Conservation (phyloP, 306 rosid genomes). For the Vigna trinervia region DNA sequence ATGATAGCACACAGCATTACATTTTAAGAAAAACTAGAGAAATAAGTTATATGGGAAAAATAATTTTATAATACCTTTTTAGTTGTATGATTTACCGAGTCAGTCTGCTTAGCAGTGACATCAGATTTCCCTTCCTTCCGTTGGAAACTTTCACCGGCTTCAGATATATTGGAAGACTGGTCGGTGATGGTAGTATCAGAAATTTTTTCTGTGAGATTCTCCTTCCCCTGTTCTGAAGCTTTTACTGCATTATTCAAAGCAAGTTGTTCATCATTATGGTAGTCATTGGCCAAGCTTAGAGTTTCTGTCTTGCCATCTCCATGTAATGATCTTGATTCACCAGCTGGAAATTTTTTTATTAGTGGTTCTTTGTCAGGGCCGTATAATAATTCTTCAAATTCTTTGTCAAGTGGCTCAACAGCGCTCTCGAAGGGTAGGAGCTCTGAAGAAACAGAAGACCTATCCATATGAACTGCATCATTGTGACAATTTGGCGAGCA, state of each 20-base stretch:
- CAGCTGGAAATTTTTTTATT: slow-evolving; percentile 50
- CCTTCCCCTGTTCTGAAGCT: slow-evolving; percentile 49
- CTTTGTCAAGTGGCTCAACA: slow-evolving; percentile 73
- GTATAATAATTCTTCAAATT: slow-evolving; percentile 85
- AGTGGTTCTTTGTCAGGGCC: slow-evolving; percentile 84
- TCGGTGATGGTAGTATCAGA: slow-evolving; percentile 39
- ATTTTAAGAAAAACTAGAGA: neutral
- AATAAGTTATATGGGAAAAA: slow-evolving; percentile 25
- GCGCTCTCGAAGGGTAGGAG: slow-evolving; percentile 53
- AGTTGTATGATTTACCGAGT: slow-evolving; percentile 51
- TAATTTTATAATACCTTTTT: slow-evolving; percentile 64
- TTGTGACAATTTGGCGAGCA: slow-evolving; percentile 45
- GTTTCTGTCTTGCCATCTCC: slow-evolving; percentile 52
- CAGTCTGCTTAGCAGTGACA: slow-evolving; percentile 53
- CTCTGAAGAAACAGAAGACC: slow-evolving; percentile 60
- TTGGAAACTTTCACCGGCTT: slow-evolving; percentile 43
- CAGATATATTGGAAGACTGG: slow-evolving; percentile 47
- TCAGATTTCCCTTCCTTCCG: slow-evolving; percentile 56
- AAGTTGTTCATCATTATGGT: slow-evolving; percentile 41
- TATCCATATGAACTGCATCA: slow-evolving; percentile 39
- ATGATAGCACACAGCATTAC: neutral
- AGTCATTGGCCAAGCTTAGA: slow-evolving; percentile 39
- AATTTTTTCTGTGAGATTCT: slow-evolving; percentile 43
- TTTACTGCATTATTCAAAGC: slow-evolving; percentile 48
- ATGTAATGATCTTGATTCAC: slow-evolving; percentile 43